Evolutionary conservation across 1,139 yeast species (phyloP), one percentile per base, ranked within the genome.

Genomic region (Saccharomyces hybrid): DNA sequence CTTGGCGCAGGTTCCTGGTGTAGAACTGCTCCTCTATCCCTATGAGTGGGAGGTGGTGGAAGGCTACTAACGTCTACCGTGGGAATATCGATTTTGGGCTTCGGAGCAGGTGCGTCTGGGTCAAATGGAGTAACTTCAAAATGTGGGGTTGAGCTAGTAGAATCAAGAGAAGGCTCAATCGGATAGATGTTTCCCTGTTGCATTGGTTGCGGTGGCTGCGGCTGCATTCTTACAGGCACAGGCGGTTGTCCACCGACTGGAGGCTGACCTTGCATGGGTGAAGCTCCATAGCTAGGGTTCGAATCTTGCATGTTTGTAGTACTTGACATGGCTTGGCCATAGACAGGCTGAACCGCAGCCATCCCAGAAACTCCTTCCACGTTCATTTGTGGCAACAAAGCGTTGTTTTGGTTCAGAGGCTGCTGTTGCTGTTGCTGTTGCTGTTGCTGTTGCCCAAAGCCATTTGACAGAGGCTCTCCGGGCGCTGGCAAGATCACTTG

Each of bases 1-100:
- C 46, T 38, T 38, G 42, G 47, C 3, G 50, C 23, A 13, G 44
- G 11, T n/a, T 34, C 48, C 14, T 42, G 49, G n/a, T 46, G 16
- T n/a, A 19, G 5, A n/a, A 11, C 14, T 7, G 50, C 49, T n/a
- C 57, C 54, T 44, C 66, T 60, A 52, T 59, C 67, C 26, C 54
- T 60, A 51, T 65, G 70, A 5, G 58, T 57, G 8, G 71, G 71
- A 4, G 70, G 70, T 9, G 69, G 67, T 5, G 68, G 62, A 14
- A 66, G 46, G n/a, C 49, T 48, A 5, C 55, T 46, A 1, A 62
- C 29, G 52, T 64, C 69, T 1, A 59, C 51, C 13, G 51, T 38
- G 2, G 59, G 55, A 4, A 63, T 53, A 2, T 53, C 53, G 0
- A 54, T 25, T 44, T 54, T 60, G 7, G 54, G 53, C 7, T 49